Conservation (phyloP, 2,329 filamentous ascomycete species). For the Fusarium armeniacum region DNA sequence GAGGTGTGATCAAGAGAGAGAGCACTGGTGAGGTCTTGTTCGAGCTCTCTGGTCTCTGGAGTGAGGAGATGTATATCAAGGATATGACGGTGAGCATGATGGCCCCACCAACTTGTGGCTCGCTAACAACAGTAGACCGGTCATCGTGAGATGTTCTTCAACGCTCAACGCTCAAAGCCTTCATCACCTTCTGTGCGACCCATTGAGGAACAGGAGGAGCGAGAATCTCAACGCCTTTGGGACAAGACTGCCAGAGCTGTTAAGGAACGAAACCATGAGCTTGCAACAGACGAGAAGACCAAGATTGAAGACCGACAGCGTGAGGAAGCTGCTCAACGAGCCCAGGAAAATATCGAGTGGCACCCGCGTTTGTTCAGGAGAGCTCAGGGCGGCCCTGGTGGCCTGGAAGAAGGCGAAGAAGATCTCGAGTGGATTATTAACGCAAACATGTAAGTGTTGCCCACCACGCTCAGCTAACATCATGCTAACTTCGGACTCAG, state of each 20-base stretch:
- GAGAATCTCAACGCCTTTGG: conserved; percentile 94
- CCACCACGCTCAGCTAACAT: neutral
- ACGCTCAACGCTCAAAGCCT: conserved; percentile 83
- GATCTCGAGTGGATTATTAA: conserved; percentile 96
- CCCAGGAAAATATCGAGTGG: conserved; percentile 87
- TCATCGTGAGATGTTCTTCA: conserved; percentile 90
- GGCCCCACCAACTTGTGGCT: neutral
- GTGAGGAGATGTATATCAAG: conserved; percentile 93
- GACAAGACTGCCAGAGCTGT: conserved; percentile 84
- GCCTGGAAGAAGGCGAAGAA: conserved; percentile 84
- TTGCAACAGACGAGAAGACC: conserved; percentile 96
- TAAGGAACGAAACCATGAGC: conserved; percentile 85
- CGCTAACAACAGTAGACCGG: conserved; percentile 73
- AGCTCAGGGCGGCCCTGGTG: conserved; percentile 78
- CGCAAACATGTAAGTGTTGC: conserved; percentile 77
- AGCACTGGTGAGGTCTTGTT: conserved; percentile 88
- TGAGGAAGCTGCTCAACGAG: conserved; percentile 85
- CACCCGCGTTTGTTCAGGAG: conserved; percentile 85
- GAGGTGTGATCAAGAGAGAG: conserved; percentile 89
- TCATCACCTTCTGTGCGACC: conserved; percentile 81
- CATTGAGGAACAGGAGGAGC: conserved; percentile 86
- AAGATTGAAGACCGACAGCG: conserved; percentile 93
- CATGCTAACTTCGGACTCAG: conserved; percentile 46
- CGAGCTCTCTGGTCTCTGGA: conserved; percentile 94
- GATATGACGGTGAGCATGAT: conserved; percentile 75